Base-by-base conservation (phyloP, 2,329 filamentous ascomycete genomes). In the Penicillium sp. region DNA sequence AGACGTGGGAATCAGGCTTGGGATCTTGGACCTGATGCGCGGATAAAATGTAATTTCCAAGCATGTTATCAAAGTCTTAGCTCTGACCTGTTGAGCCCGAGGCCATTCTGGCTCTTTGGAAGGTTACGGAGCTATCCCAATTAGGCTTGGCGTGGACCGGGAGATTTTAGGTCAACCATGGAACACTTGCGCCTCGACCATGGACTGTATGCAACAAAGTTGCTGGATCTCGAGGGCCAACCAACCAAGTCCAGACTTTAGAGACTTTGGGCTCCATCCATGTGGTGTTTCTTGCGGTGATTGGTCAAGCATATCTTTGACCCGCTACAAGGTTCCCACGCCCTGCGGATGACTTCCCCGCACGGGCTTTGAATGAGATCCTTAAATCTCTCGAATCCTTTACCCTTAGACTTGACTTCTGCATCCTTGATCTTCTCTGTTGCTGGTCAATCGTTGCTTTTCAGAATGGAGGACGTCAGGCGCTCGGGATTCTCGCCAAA, bases 391-490 rank as follows among this genome's bases (percentile, higher is more conserved):
- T 14, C 29, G 10, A 36, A 14, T 34, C 31, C n/a, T 45, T 45
- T 18, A 45, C 34, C 13, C 44, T 36, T 36, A 16, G 21, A 22
- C 18, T 22, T 34, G 29, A 22, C 14, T n/a, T 45, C 29, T 45
- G 34, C 11, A 45, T 45, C 10, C n/a, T 36, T n/a, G 11, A 4
- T 18, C 18, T 31, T 21, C 11, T 21, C 34, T 36, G 5, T 45
- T 7, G 16, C 11, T 6, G 21, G 11, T 22, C 14, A 21, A 13
- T 21, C 27, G 10, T n/a, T 14, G 40, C 16, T 11, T 14, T 21
- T 39, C 14, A 45, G n/a, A 45, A 51, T 51, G 41, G 48, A 53
- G 11, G 44, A 53, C 42, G 29, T 53, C 14, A 38, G 9, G 3
- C 14, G 32, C n/a, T 44, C 50, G 36, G 24, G 43, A 13, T 32